A percentile compares a stretch with the other conserved stretches of the same genome.
These are phyloP conservation scores for Eucalyptus paniculata DNA, from an alignment of 345 rosid species.

Conservation along the genomic window DNA sequence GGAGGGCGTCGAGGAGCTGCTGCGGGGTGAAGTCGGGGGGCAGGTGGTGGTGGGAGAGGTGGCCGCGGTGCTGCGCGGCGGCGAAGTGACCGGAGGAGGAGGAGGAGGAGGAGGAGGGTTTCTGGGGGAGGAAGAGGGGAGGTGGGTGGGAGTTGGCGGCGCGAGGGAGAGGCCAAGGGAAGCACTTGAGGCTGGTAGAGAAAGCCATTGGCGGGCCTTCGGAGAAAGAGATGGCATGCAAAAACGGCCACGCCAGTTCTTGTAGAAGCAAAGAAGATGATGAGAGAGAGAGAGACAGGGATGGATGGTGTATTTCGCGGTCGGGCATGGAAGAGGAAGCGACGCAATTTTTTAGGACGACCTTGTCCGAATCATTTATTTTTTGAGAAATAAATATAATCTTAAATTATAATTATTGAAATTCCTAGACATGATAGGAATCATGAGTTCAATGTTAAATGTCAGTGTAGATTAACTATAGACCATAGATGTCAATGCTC, in stretches of 20 bases:
- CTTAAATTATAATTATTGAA: neutral
- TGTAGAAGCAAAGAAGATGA: neutral
- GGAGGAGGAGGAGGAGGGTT: conserved; percentile 5
- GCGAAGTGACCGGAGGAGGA: conserved; percentile 1
- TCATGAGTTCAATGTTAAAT: neutral
- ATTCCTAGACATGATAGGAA: neutral
- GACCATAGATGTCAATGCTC: neutral
- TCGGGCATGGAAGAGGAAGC: neutral
- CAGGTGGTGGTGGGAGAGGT: neutral
- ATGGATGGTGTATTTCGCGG: neutral
- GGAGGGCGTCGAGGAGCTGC: conserved; percentile 71
- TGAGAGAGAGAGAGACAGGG: neutral
- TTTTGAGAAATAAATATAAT: neutral
- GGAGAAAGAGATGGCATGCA: neutral
- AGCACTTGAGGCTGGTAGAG: conserved; percentile 43
- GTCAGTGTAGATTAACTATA: no score
- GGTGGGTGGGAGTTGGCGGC: neutral
- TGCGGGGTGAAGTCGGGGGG: conserved; percentile 48
- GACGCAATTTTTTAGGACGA: no score
- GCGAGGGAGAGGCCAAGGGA: conserved; percentile 26
- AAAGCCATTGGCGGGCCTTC: conserved; percentile 13
- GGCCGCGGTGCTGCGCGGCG: conserved; percentile 7
- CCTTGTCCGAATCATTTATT: neutral
- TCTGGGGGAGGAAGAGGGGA: conserved; percentile 11
- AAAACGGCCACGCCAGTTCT: neutral